These are phyloP conservation scores for Pelargonium cotyledonis DNA, from an alignment of 441 rosid species.

Conservation along the genomic window DNA sequence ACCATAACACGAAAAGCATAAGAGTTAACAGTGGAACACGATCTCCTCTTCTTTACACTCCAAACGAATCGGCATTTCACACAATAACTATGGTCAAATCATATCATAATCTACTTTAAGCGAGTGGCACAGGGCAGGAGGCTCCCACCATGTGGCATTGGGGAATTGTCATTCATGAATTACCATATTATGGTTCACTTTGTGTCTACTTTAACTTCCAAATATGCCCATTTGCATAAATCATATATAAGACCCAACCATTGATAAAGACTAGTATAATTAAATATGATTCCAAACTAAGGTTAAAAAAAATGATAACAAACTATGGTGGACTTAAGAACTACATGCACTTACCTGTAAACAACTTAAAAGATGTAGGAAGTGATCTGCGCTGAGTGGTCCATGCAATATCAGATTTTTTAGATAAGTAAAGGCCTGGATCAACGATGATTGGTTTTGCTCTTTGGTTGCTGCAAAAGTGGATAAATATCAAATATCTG, in stretches of 20 bases:
- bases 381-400: conserved; percentile 81
- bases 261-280: neutral
- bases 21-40: too few species aligned
- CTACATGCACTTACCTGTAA: conserved; percentile 45
- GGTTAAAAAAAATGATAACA: too few species aligned
- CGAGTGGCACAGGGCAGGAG: too few species aligned
- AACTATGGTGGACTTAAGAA: neutral
- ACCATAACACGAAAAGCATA: too few species aligned
- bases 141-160: too few species aligned
- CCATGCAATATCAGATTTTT: conserved; percentile 77
- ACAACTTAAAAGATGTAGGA: conserved; percentile 82
- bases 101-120: too few species aligned
- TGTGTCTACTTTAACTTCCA: neutral
- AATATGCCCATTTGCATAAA: neutral
- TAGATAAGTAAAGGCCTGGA: conserved; percentile 84
- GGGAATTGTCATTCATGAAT: too few species aligned
- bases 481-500: conserved; percentile 9
- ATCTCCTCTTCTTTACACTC: neutral
- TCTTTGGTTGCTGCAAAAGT: conserved; percentile 60
- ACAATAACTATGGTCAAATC: too few species aligned
- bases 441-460: conserved; percentile 78
- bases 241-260: neutral
- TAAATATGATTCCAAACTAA: neutral
- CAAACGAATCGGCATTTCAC: too few species aligned
- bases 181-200: too few species aligned